A percentile compares a stretch with the other conserved stretches of the same genome.
Conservation (phyloP, 2,329 filamentous ascomycete genomes). For the Xylariaceae sp. region DNA sequence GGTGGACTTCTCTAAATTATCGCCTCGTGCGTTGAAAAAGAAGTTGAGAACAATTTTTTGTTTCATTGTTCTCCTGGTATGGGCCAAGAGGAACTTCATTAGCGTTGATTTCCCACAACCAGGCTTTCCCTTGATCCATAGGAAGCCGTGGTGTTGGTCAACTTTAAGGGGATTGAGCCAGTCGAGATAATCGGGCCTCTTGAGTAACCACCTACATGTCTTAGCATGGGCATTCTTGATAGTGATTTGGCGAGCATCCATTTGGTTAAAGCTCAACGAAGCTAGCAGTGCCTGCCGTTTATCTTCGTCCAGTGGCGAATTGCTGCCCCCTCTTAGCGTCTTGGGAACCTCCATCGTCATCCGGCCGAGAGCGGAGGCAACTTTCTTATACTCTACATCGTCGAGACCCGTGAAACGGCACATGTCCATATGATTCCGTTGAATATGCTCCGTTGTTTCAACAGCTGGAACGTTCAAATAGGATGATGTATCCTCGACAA, state of each 20-base stretch:
- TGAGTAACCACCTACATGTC: conserved; percentile 48
- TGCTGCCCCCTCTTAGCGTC: neutral
- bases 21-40: conserved; percentile 53
- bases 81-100: conserved; percentile 44
- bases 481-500: conserved; percentile 44
- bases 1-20: conserved; percentile 46
- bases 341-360: neutral
- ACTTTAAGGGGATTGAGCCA: conserved; percentile 41
- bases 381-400: conserved; percentile 39
- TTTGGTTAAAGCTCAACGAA: conserved; percentile 41
- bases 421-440: conserved; percentile 40
- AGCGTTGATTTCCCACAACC: conserved; percentile 43
- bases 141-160: conserved; percentile 25
- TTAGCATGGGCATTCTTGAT: conserved; percentile 38
- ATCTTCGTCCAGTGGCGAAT: neutral
- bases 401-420: conserved; percentile 36
- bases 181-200: conserved; percentile 36
- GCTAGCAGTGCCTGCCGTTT: conserved; percentile 24
- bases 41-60: conserved; percentile 42
- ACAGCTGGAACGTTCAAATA: conserved; percentile 34
- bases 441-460: conserved; percentile 40
- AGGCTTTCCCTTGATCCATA: conserved; percentile 42
- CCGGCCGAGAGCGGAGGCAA: conserved; percentile 23
- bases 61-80: conserved; percentile 18
- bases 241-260: conserved; percentile 41